Evolutionary conservation across 2,329 filamentous ascomycete genomes (phyloP).

Genomic region (Talaromyces marneffei): DNA sequence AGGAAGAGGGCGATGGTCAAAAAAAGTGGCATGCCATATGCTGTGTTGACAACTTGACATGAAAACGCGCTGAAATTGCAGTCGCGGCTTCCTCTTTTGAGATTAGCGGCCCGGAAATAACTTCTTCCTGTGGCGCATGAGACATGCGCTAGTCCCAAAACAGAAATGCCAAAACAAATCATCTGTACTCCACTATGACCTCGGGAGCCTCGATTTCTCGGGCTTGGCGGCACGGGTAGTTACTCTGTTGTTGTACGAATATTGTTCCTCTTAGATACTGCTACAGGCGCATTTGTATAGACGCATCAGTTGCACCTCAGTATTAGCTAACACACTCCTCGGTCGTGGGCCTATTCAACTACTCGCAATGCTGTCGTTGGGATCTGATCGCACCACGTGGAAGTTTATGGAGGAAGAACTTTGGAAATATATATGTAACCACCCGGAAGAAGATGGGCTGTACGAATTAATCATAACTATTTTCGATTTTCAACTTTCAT

Average conservation of each 20-base stretch:
- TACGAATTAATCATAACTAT: no score
- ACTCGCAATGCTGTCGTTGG: background rate
- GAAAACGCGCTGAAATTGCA: conserved; percentile 14
- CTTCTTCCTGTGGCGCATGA: conserved; percentile 23
- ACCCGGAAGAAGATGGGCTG: no score
- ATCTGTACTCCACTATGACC: background rate
- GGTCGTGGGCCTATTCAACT: background rate
- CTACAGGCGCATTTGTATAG: background rate
- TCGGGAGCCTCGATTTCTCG: background rate
- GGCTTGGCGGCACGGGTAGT: no score
- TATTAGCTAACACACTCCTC: background rate
- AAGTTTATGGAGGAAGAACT: no score
- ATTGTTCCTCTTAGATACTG: background rate
- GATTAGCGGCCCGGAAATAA: conserved; percentile 23
- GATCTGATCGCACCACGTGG: background rate
- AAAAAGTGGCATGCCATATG: conserved; percentile 1
- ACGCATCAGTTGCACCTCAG: background rate
- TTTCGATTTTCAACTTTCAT: no score
- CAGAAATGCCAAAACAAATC: conserved; percentile 32
- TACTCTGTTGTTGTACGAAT: background rate
- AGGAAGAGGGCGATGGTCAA: background rate
- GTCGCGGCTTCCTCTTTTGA: conserved; percentile 15
- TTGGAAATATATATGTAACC: background rate
- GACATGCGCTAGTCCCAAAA: conserved; percentile 16
- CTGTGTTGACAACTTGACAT: conserved; percentile 15